Evolutionary conservation across 805 yeast species (phyloP).

Genomic region (Monosporozyma aerobia): DNA sequence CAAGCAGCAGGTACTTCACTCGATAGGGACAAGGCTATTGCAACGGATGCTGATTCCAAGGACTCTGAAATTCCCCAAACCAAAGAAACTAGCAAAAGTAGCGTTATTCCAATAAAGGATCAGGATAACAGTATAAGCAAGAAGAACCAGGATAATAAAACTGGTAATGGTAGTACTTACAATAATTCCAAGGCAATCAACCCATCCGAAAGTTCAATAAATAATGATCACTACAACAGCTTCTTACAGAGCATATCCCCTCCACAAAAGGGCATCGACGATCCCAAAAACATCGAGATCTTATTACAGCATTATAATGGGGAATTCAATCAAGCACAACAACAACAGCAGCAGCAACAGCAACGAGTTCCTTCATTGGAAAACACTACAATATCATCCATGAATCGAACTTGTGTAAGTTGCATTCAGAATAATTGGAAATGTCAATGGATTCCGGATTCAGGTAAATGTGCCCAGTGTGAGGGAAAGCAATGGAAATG

Average conservation of each 20-base stretch:
- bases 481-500: constrained; percentile 66
- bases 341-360: not conserved
- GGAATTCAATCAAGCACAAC: not conserved
- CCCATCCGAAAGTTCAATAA: not conserved
- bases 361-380: not conserved
- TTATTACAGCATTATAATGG: not conserved
- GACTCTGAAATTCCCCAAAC: not conserved
- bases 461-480: constrained; percentile 64
- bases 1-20: not conserved
- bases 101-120: not conserved
- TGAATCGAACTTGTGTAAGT: constrained; percentile 48
- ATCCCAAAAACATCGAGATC: not conserved
- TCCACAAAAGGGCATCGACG: constrained; percentile 6
- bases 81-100: not conserved
- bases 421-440: constrained; percentile 74
- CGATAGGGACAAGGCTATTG: not conserved
- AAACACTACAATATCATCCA: not conserved
- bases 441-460: constrained; percentile 60
- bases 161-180: not conserved
- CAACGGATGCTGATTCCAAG: not conserved
- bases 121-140: not conserved
- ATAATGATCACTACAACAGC: constrained; percentile 20
- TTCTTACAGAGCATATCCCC: constrained; percentile 19
- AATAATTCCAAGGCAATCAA: not conserved
- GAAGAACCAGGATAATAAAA: not conserved